These are phyloP conservation scores for Hypoxylon sp. DNA, from an alignment of 2,329 filamentous ascomycete genomes.

Conservation along the genomic window DNA sequence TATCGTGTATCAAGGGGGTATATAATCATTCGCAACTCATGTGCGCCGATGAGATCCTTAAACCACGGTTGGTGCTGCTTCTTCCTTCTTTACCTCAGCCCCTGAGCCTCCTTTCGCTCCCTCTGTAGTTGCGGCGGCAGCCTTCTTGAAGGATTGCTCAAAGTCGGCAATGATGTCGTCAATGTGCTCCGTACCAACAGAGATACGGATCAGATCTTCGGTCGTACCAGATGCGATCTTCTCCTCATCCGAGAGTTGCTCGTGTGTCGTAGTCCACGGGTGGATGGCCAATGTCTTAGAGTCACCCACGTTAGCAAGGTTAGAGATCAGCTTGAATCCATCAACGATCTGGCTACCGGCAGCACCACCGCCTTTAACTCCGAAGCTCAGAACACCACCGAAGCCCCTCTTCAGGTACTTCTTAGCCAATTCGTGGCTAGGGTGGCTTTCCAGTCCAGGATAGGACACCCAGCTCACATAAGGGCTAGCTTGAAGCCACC, in stretches of 20 bases:
- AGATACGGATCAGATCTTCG: conserved; percentile 93
- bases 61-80: conserved; percentile 58
- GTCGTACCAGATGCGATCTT: conserved; percentile 85
- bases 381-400: conserved; percentile 93
- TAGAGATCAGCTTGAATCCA: conserved; percentile 93
- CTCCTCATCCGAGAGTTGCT: conserved; percentile 87
- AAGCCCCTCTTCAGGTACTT: conserved; percentile 88
- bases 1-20: conserved; percentile 30
- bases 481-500: conserved; percentile 85
- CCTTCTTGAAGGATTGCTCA: conserved; percentile 85
- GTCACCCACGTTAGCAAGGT: conserved; percentile 96
- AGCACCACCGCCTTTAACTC: conserved; percentile 88
- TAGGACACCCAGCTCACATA: conserved; percentile 96
- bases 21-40: conserved; percentile 28
- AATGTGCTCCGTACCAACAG: conserved; percentile 95
- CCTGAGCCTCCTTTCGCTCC: conserved; percentile 48
- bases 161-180: conserved; percentile 98
- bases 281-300: conserved; percentile 96
- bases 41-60: conserved; percentile 43
- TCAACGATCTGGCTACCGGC: conserved; percentile 92
- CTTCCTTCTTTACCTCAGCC: conserved; percentile 56
- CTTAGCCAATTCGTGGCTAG: conserved; percentile 84
- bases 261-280: conserved; percentile 95
- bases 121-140: conserved; percentile 62
- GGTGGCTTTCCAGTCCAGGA: conserved; percentile 86